Conservation (phyloP, 2,329 filamentous ascomycete genomes). For the Colletotrichum acutatum region DNA sequence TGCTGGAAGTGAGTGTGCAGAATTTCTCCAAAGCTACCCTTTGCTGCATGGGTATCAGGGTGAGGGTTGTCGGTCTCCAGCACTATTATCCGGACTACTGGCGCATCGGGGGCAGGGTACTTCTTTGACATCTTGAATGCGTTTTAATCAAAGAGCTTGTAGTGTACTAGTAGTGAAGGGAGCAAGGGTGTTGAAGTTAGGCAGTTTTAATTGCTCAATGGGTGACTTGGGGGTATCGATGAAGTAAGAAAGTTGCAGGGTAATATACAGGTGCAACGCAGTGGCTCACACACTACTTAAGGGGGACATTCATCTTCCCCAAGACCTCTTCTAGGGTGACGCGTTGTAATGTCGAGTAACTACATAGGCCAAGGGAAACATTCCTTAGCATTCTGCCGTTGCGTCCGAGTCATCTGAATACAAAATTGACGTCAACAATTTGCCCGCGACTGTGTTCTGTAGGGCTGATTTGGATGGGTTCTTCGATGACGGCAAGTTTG, state of each 20-base stretch:
- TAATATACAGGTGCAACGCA: slow-evolving; percentile 8
- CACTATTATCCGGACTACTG: slow-evolving; percentile 56
- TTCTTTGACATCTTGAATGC: slow-evolving; percentile 1
- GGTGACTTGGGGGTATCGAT: not conserved
- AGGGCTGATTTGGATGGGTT: slow-evolving; percentile 22
- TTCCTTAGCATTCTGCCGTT: not conserved
- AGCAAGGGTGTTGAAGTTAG: not conserved
- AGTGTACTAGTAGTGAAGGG: not conserved
- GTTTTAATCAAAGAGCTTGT: not conserved
- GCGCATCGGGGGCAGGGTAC: slow-evolving; percentile 23
- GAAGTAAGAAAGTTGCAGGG: not conserved
- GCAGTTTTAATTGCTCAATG: not conserved
- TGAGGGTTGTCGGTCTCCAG: slow-evolving; percentile 69
- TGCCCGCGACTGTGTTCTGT: not conserved
- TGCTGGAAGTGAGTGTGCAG: slow-evolving; percentile 61
- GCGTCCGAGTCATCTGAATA: not conserved
- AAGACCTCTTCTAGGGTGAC: not conserved
- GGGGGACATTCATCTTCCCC: not conserved
- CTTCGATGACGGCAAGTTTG: slow-evolving; percentile 24
- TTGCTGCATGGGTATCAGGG: slow-evolving; percentile 58
- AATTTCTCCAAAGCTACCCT: slow-evolving; percentile 66
- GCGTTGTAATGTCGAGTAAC: slow-evolving; percentile 2
- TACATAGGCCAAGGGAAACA: slow-evolving; percentile 1
- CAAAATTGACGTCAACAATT: slow-evolving; percentile 28
- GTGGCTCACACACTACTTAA: slow-evolving; percentile 7